Evolutionary conservation across 768 basidiomycete genomes (phyloP), one percentile per base, ranked within the genome.

Genomic region (Butyriboletus loyo): DNA sequence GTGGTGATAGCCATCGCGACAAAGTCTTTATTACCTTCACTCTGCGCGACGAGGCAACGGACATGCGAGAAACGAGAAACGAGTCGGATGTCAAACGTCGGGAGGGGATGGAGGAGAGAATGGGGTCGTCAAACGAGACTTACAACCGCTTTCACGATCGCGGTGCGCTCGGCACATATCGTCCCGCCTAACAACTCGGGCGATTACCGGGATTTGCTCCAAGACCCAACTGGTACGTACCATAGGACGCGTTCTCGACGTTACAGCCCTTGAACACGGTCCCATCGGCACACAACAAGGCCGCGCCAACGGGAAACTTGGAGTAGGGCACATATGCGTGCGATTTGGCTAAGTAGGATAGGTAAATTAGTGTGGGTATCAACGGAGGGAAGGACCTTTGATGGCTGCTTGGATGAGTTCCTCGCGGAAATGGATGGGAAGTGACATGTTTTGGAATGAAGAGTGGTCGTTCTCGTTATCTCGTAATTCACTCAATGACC

Each of bases 161-260:
- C 95, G 0, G 96, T 98, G 28, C 95, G 77, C 67, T 99, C 96
- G 0, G 96, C 96, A 59, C 96, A 98, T 53, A 98, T 95, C 0
- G 89, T 82, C 1, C 82, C 92, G 5, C 94, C 94, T 52, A 9
- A 42, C 3, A 17, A 22, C 5, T 6, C 30, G 21, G 19, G 19
- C 15, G 38, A 36, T 31, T 6, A 39, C 13, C 2, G 15, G 13
- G 27, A 14, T 35, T 15, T 15, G 22, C 9, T 44, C 37, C 14
- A 14, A n/a, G 44, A 41, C 4, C 5, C 14, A 13, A 7, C 7
- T 1, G 4, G 32, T 17, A 17, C 75, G n/a, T 53, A 94, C 95
- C 93, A 62, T 92, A 91, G 0, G 89, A 87, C 0, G 92, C 93
- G 62, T 97, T 98, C 74, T 99, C 97, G 54, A 98, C 80, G 67